These are phyloP conservation scores for Stagonosporopsis chrysanthemi DNA, from an alignment of 2,329 filamentous ascomycete species.

Conservation along the genomic window DNA sequence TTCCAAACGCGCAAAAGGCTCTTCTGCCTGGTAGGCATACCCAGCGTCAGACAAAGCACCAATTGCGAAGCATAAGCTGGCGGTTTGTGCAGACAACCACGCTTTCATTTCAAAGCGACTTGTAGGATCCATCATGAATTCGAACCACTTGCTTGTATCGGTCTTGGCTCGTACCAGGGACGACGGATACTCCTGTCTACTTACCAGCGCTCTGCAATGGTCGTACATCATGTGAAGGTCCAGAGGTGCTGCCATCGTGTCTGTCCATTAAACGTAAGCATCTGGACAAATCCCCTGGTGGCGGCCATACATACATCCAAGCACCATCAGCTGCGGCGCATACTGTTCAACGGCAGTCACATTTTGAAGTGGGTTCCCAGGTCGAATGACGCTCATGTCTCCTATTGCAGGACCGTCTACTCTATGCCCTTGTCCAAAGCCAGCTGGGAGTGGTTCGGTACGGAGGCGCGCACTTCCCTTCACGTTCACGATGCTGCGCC, in stretches of 20 bases:
- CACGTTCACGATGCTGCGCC: constrained; percentile 18
- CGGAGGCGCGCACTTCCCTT: constrained; percentile 6
- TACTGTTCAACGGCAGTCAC: constrained; percentile 1
- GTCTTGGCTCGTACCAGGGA: constrained; percentile 8
- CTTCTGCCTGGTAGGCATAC: constrained; percentile 6
- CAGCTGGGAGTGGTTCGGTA: not conserved
- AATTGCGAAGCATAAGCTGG: constrained; percentile 16
- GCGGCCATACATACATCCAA: constrained; percentile 2
- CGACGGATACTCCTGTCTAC: constrained; percentile 15
- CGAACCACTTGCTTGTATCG: constrained; percentile 18
- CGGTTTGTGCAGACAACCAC: constrained; percentile 12
- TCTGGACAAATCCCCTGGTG: not conserved
- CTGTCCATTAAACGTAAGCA: not conserved
- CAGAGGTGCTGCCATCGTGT: constrained; percentile 13
- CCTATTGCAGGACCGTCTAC: not conserved
- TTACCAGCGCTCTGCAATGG: constrained; percentile 13
- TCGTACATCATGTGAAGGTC: constrained; percentile 12
- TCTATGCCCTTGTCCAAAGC: not conserved
- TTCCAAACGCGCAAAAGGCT: constrained; percentile 14
- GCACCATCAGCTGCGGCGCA: constrained; percentile 11
- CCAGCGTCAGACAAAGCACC: constrained; percentile 9
- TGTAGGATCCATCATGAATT: constrained; percentile 15
- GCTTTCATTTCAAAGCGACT: constrained; percentile 12
- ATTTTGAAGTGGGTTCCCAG: not conserved
- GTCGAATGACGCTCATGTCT: not conserved